phyloP scores from a whole-genome alignment of 2,329 filamentous ascomycete species.

The Fusarium protoensiforme region DNA sequence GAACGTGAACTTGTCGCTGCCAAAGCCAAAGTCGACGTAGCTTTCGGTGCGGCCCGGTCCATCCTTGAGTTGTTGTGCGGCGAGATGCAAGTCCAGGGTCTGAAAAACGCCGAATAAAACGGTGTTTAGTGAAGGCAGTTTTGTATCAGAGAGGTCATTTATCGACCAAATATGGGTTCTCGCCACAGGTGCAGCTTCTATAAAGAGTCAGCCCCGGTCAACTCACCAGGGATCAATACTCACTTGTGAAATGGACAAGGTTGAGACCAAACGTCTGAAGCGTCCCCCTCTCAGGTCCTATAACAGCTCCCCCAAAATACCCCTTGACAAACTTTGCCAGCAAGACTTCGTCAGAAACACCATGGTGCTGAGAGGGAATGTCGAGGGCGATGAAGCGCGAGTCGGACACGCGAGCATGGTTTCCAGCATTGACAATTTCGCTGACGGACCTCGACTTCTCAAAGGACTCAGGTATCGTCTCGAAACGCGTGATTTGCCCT shows the following conservation, averaged over 20 bases:
- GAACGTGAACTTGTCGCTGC: slow-evolving; percentile 39
- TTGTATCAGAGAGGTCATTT: slow-evolving; percentile 26
- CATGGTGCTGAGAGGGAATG: slow-evolving; percentile 16
- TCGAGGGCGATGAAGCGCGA: slow-evolving; percentile 39
- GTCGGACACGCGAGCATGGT: slow-evolving; percentile 33
- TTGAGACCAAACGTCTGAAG: slow-evolving; percentile 21
- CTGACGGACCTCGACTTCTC: slow-evolving; percentile 37
- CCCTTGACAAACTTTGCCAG: slow-evolving; percentile 44
- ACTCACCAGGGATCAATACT: neutral
- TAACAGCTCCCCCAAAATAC: slow-evolving; percentile 46
- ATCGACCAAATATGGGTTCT: slow-evolving; percentile 28
- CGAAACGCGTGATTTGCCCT: slow-evolving; percentile 27
- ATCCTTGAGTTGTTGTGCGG: neutral
- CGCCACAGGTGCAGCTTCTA: slow-evolving; percentile 12
- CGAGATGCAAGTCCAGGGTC: slow-evolving; percentile 29
- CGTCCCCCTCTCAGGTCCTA: slow-evolving; percentile 38
- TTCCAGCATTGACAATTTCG: slow-evolving; percentile 40
- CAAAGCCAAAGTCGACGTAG: slow-evolving; percentile 45
- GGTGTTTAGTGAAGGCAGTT: slow-evolving; percentile 32
- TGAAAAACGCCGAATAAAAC: slow-evolving; percentile 44
- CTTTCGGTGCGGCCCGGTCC: slow-evolving; percentile 24
- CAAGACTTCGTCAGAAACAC: slow-evolving; percentile 40
- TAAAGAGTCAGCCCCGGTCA: neutral
- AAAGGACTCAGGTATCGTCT: slow-evolving; percentile 37
- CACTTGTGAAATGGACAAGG: slow-evolving; percentile 33